Conservation (phyloP, 306 rosid genomes). For the Mimosa bimucronata region DNA sequence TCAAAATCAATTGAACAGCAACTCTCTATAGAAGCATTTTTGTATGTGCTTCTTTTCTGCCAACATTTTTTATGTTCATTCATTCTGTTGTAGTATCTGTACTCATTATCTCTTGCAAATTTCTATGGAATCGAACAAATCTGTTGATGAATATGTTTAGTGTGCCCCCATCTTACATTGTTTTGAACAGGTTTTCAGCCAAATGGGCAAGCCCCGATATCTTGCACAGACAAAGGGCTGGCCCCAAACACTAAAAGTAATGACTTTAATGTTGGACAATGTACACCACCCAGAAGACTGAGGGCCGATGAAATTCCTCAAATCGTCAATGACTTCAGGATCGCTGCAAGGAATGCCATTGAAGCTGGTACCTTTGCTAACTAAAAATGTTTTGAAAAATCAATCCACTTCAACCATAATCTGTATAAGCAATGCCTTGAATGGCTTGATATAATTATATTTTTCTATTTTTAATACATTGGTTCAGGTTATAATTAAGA, state of each 20-base stretch:
- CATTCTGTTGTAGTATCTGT: neutral
- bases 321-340: neutral
- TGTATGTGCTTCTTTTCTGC: too few relatives aligned
- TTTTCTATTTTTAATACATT: neutral
- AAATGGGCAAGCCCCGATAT: conserved; percentile 26
- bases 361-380: neutral
- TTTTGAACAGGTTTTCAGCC: conserved; percentile 53
- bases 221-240: conserved; percentile 60
- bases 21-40: neutral
- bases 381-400: neutral
- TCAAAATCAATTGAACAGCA: neutral
- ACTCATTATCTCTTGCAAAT: neutral
- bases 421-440: neutral
- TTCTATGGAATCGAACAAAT: neutral
- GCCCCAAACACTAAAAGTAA: conserved; percentile 10
- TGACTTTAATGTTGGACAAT: conserved; percentile 40
- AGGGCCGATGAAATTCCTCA: conserved; percentile 47
- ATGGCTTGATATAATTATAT: neutral
- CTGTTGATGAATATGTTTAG: neutral
- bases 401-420: neutral
- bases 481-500: neutral
- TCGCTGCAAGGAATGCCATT: neutral
- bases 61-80: neutral
- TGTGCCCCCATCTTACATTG: neutral
- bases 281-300: conserved; percentile 58